Base-by-base conservation (phyloP, 352 stramenopile genomes). In the Thalassiosira hispida region DNA sequence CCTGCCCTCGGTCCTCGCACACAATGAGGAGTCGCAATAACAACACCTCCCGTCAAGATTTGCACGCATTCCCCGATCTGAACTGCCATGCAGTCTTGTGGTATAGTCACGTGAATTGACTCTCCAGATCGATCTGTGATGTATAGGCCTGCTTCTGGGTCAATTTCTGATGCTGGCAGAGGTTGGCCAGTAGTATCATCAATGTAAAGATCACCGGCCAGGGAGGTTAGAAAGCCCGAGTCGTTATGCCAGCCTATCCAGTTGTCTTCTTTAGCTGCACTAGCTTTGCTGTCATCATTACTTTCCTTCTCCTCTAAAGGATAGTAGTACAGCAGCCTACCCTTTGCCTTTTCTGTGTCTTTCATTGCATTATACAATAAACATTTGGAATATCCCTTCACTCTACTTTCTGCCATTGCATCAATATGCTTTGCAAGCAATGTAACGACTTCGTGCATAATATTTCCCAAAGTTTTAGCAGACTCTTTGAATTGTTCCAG, bases 181-280 rank as follows among this genome's bases (percentile, higher is more conserved):
- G 87, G 72, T 64, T 90, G 79, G 38, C 95, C 95, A 0, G 90
- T 91, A 63, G 62, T 83, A 77, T 98, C 90, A 44, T 95, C 94
- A 74, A 97, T 60, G 69, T 88, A 98, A 56, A 98, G 91, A 80
- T 96, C 96, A 47, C 97, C 95, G n/a, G 97, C 94, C 9, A 98
- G 88, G 16, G 95, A 94, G 12, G 96, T 98, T 25, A 98, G 81
- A 62, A 96, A 96, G 63, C 96, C 96, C 62, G 95, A 95, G 82
- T 98, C 96, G 63, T 98, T 98, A 88, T 98, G 96, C 95, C 96
- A 98, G 65, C 95, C 95, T 85, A 97, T 98, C 96, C 96, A 98
- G 23, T 74, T 88, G 64, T 94, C 87, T 78, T 90, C 77, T 59
- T 71, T 71, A 20, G 62, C 33, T 38, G n/a, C 57, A 31, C 60